Evolutionary conservation across 148 eudicot genomes (phyloP), one percentile per base, ranked within the genome.

Genomic region (Rhododendron kiyosumense): DNA sequence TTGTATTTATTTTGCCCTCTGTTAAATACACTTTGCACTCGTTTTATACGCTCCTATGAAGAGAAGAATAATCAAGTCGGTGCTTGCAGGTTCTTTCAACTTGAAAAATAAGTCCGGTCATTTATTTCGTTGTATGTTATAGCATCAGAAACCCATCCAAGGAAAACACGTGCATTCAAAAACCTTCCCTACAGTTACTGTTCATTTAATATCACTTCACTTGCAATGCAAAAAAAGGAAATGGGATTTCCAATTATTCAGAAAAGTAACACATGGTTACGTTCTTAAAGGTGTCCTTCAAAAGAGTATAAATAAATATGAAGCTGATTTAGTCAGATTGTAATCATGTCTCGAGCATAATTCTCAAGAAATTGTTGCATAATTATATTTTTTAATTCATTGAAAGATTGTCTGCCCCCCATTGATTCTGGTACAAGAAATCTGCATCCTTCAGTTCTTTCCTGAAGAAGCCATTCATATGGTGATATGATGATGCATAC

Each of bases 11-110:
- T 94, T 91, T 94, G 91, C 88, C 94, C 96, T 89, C 98, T 93
- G 73, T 97, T 95, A 84, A 97, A 97, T 77, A 94, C 98, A 91
- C 95, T 94, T 84, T 95, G 99, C 98, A 97, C 94, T 67, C 98
- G 96, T 81, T 94, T 91, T 86, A 95, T 95, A 52, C 99, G 98
- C 89, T 97, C 98, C 99, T 97, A 85, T 43, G 26, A 85, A 88
- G 48, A 79, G 76, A 22, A 63, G 32, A 65, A 73, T 38, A 83
- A 76, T 12, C 67, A 78, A 22, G 43, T 34, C 30, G 1, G 14
- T n/a, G 49, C 30, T 22, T 78, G 30, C 12, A 4, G 15, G 26
- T 46, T 79, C 59, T 13, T 48, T 59, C 28, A 46, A 48, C 36
- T 24, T 48, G 22, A 10, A 24, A 20, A 26, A 11, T 9, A 8